Evolutionary conservation across 2,329 filamentous ascomycete species (phyloP), one percentile per base, ranked within the genome.

Genomic region (Colletotrichum salicis): DNA sequence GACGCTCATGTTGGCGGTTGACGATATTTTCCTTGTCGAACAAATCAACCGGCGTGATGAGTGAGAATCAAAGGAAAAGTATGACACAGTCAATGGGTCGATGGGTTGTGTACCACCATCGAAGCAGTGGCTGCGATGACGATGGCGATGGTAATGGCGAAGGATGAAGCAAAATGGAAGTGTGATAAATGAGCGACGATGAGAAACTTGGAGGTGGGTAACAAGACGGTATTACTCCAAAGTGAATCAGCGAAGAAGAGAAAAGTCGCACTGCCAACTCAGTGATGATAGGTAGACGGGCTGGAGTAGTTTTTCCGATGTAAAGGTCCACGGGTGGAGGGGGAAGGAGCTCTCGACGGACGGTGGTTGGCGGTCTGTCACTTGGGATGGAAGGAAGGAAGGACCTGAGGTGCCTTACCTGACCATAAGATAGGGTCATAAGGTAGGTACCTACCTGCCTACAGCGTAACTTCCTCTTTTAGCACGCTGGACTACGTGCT

Each of bases 1-100:
- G 41, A 55, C 37, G 24, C 60, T 22, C 68, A 72, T 71, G 48
- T n/a, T 45, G 57, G 71, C 57, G 55, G 48, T 27, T 58, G 35
- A 19, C 15, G 4, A 33, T 7, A 33, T 11, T 48, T 24, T 13
- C 29, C 12, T 27, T 35, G 61, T 13, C n/a, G 33, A 15, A 48
- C 3, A 22, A 35, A 11, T 62, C 37, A 37, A 51, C 24, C 22
- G 13, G 52, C 29, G 41, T 29, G 19, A 13, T 62, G 31, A 33
- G 19, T 62, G 31, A 33, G 7, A 37, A 37, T 41, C 37, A 45
- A 54, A 19, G 59, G 10, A 29, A 56, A 64, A 12, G 51, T 31
- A 29, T 45, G 58, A 58, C 35, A 11, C 37, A 6, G 54, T 45
- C 33, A 65, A 65, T 27, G 31, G 19, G 41, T 57, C 24, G 4